Percentiles rank a stretch among this genome's conserved stretches.
These are phyloP conservation scores for Brachypodium distachyon DNA, from an alignment of 202 grass and related monocot genomes.

Conservation along the genomic window DNA sequence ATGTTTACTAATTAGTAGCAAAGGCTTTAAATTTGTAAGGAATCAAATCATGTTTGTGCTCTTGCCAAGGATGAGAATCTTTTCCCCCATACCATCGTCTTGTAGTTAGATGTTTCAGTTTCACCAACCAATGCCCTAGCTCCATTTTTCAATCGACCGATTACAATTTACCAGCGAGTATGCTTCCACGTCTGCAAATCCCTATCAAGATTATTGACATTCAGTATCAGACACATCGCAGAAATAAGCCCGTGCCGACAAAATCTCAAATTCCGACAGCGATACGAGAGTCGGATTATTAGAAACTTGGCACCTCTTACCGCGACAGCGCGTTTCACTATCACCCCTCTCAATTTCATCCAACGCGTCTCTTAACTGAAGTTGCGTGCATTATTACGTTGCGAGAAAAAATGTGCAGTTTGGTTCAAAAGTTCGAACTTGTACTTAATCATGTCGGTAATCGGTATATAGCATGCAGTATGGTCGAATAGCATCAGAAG, in stretches of 20 bases:
- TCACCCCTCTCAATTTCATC: background rate
- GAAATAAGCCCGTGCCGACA: background rate
- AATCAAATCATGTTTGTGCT: background rate
- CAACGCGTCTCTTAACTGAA: slow-evolving; percentile 3
- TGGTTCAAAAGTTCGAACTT: no score
- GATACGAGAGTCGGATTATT: background rate
- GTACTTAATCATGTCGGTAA: no score
- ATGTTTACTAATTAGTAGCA: background rate
- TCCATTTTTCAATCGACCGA: background rate
- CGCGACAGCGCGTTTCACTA: slow-evolving; percentile 1
- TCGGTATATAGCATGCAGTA: no score
- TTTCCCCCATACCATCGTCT: background rate
- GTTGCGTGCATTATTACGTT: background rate
- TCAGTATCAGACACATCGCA: background rate
- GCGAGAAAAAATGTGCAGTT: slow-evolving; percentile 5
- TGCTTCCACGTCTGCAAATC: background rate
- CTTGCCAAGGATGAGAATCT: background rate
- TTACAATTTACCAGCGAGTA: background rate
- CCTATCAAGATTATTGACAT: background rate
- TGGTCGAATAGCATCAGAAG: background rate
- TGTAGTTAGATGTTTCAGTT: slow-evolving; percentile 20
- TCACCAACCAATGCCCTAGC: background rate
- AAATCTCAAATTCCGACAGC: background rate
- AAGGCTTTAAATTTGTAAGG: background rate
- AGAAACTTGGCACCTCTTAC: background rate